A percentile compares a stretch with the other conserved stretches of the same genome.
These are phyloP conservation scores for Xylaria scruposa DNA, from an alignment of 495 filamentous ascomycete genomes.

Conservation along the genomic window DNA sequence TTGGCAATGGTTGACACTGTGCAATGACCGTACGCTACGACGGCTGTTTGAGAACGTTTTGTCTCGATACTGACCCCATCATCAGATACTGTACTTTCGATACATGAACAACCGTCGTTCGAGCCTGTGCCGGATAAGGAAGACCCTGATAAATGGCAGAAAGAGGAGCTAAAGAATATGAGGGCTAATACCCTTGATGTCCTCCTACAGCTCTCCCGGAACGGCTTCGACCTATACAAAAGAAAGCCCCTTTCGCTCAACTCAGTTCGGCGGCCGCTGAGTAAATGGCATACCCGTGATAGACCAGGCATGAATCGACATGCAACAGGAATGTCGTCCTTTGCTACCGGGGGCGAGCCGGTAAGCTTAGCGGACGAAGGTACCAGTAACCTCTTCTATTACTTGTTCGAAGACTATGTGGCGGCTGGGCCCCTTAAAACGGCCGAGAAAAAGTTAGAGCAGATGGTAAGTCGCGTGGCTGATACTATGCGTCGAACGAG, in stretches of 20 bases:
- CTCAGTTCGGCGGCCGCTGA: slow-evolving; percentile 43
- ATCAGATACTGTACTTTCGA: slow-evolving; percentile 74
- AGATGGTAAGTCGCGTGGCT: slow-evolving; percentile 60
- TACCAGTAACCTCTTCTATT: slow-evolving; percentile 81
- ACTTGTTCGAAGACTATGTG: slow-evolving; percentile 81
- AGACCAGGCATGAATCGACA: slow-evolving; percentile 38
- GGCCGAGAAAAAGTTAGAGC: slow-evolving; percentile 77
- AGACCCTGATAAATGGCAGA: slow-evolving; percentile 40
- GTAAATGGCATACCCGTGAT: slow-evolving; percentile 35
- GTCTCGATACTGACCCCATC: slow-evolving; percentile 21
- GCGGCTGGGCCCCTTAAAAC: slow-evolving; percentile 58
- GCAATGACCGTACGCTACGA: slow-evolving; percentile 68
- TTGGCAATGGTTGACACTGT: slow-evolving; percentile 87
- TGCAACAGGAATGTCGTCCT: slow-evolving; percentile 32
- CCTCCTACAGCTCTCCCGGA: slow-evolving; percentile 70
- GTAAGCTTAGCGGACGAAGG: slow-evolving; percentile 58
- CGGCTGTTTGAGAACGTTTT: neutral
- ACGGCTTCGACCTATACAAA: slow-evolving; percentile 45
- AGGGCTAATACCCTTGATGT: slow-evolving; percentile 75
- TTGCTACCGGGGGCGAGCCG: slow-evolving; percentile 27
- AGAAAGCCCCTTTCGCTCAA: slow-evolving; percentile 57
- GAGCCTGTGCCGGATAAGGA: slow-evolving; percentile 40
- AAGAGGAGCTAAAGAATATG: slow-evolving; percentile 57
- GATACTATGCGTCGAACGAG: neutral
- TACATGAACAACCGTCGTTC: slow-evolving; percentile 74